These are phyloP conservation scores for Trypanosoma avium DNA, from an alignment of 208 protist species.

Conservation along the genomic window DNA sequence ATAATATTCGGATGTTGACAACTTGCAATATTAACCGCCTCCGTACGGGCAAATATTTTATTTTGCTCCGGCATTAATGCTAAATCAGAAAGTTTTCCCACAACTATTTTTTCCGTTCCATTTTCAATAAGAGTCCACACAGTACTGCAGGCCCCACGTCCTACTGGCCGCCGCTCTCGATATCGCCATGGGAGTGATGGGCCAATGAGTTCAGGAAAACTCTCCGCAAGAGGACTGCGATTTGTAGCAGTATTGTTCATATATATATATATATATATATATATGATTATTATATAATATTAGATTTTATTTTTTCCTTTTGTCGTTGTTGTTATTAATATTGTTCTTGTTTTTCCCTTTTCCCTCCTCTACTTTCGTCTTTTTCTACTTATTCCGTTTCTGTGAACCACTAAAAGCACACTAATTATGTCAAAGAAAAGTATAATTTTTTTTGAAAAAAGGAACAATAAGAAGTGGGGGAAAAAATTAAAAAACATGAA, in stretches of 20 bases:
- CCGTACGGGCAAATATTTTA: constrained; percentile 36
- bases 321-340: no score
- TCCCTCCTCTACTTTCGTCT: no score
- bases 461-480: no score
- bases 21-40: constrained; percentile 57
- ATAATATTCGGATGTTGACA: constrained; percentile 78
- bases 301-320: background rate
- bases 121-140: constrained; percentile 68
- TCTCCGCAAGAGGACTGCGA: constrained; percentile 40
- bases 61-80: constrained; percentile 37
- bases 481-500: no score
- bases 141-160: constrained; percentile 57
- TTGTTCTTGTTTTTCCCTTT: no score
- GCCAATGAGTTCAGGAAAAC: constrained; percentile 51
- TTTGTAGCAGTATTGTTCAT: background rate
- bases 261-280: background rate
- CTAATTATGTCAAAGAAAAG: no score
- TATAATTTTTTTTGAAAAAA: no score
- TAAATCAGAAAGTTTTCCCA: constrained; percentile 60
- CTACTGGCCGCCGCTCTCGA: constrained; percentile 45
- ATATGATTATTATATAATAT: no score
- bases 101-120: constrained; percentile 38
- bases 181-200: constrained; percentile 46
- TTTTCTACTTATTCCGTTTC: no score
- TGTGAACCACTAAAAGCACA: no score